Percentiles rank a stretch among this genome's conserved stretches.
These are phyloP conservation scores for Lichtheimia ramosa DNA, from an alignment of 371 early-diverging fungal species.

Conservation along the genomic window DNA sequence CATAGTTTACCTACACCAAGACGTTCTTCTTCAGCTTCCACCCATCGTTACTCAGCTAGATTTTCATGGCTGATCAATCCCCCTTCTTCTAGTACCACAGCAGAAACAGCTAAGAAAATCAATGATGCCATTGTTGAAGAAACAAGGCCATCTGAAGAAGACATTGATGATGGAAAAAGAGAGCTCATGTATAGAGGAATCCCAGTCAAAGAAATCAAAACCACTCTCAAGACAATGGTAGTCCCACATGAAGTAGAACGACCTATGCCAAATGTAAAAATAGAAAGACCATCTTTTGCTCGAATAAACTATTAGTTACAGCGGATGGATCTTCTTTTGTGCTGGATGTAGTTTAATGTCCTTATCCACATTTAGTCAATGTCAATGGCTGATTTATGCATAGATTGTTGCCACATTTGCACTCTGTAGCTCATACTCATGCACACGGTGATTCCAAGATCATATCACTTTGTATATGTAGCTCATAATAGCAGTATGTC, in stretches of 20 bases:
- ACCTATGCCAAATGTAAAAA: slow-evolving; percentile 42
- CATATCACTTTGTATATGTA: no score
- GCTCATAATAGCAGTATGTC: no score
- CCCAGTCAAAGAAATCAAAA: slow-evolving; percentile 52
- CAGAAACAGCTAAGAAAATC: not conserved
- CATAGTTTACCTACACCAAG: slow-evolving; percentile 2
- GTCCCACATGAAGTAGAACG: slow-evolving; percentile 39
- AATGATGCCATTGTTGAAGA: slow-evolving; percentile 1
- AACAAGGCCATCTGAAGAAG: not conserved
- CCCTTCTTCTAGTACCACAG: not conserved
- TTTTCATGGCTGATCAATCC: slow-evolving; percentile 15
- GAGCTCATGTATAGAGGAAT: slow-evolving; percentile 50
- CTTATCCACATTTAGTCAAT: no score
- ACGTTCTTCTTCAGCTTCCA: slow-evolving; percentile 11
- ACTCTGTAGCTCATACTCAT: no score
- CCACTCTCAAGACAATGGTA: slow-evolving; percentile 48
- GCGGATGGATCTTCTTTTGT: no score
- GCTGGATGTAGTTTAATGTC: no score
- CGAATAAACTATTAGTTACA: slow-evolving; percentile 47
- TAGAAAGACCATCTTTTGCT: slow-evolving; percentile 50
- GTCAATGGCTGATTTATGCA: no score
- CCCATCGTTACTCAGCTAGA: slow-evolving; percentile 14
- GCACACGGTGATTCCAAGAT: no score
- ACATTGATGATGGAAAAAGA: slow-evolving; percentile 37
- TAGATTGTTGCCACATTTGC: no score